Evolutionary conservation across 208 protist genomes (phyloP).

Genomic region (Leishmania mexicana): DNA sequence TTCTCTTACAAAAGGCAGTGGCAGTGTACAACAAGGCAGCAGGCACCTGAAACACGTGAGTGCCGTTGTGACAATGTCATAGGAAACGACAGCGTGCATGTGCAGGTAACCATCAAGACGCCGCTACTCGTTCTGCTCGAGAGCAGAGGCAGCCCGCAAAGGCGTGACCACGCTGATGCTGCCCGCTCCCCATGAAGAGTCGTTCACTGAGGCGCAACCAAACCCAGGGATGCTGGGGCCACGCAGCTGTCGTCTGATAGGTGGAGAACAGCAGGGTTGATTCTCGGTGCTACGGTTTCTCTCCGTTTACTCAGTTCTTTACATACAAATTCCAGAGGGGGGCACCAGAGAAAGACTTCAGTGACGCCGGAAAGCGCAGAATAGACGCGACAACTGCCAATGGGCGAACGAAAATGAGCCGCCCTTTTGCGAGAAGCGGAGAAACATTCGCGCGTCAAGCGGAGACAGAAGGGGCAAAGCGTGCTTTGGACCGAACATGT

Average conservation of each 20-base stretch:
- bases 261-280: neutral
- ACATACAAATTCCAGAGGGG: neutral
- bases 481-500: too few relatives aligned
- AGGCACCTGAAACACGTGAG: neutral
- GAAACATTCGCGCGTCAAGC: neutral
- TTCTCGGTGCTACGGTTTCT: neutral
- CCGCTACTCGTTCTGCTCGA: neutral
- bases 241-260: neutral
- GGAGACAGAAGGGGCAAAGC: neutral
- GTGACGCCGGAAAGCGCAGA: neutral
- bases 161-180: neutral
- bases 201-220: neutral
- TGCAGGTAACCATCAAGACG: neutral
- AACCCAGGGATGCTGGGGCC: neutral
- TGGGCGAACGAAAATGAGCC: neutral
- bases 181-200: neutral
- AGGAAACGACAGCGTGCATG: neutral
- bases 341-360: neutral
- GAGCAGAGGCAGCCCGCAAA: neutral
- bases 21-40: neutral
- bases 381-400: neutral
- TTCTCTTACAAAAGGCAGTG: neutral
- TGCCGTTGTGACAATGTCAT: neutral
- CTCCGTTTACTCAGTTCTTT: neutral
- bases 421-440: neutral